phyloP scores from a whole-genome alignment of 2,329 filamentous ascomycete species.

The Pyrenochaeta sp. region DNA sequence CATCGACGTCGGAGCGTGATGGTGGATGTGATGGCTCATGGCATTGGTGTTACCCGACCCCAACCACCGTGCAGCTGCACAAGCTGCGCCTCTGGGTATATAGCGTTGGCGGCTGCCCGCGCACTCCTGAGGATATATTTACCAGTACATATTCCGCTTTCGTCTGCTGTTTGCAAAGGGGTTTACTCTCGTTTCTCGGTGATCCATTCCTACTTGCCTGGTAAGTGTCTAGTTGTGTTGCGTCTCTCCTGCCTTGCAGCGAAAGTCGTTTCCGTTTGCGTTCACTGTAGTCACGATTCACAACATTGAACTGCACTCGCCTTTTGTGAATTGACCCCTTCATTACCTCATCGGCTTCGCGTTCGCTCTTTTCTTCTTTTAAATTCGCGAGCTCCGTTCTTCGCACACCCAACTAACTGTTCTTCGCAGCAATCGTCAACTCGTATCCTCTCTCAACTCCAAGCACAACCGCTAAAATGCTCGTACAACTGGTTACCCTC shows the following conservation, averaged over 20 bases:
- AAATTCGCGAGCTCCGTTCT: slow-evolving; percentile 1
- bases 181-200: too few relatives aligned
- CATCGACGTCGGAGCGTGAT: neutral
- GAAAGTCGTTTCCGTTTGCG: too few relatives aligned
- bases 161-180: too few relatives aligned
- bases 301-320: too few relatives aligned
- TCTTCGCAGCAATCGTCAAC: slow-evolving; percentile 6
- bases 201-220: too few relatives aligned
- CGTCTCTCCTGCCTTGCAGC: too few relatives aligned
- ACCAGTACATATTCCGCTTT: too few relatives aligned
- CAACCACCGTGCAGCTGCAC: slow-evolving; percentile 15
- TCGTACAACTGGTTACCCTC: slow-evolving; percentile 33
- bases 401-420: slow-evolving; percentile 4
- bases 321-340: too few relatives aligned
- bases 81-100: slow-evolving; percentile 25
- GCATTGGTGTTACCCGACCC: slow-evolving; percentile 14
- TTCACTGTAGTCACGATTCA: too few relatives aligned
- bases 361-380: neutral
- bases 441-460: slow-evolving; percentile 13
- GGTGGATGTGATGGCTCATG: slow-evolving; percentile 4
- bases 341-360: neutral
- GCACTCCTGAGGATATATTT: neutral
- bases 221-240: too few relatives aligned
- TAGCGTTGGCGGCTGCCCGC: slow-evolving; percentile 18
- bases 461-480: slow-evolving; percentile 39